Percentiles rank a stretch among this genome's conserved stretches.
These are phyloP conservation scores for Forsythia suspensa DNA, from an alignment of 257 asterid species.

Conservation along the genomic window DNA sequence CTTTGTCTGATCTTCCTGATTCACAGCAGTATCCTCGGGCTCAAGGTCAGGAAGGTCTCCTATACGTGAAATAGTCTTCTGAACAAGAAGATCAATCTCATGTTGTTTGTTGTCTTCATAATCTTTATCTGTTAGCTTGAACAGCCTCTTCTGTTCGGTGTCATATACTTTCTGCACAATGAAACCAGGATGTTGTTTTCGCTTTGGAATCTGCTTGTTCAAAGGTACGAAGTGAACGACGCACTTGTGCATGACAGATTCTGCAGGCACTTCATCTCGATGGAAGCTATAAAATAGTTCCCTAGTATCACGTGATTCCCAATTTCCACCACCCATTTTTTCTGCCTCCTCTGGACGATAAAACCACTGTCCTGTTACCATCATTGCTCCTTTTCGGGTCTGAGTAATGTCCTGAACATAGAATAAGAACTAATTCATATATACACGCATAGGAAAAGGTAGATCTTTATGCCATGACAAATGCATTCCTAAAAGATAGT, in stretches of 20 bases:
- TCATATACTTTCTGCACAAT: conserved; percentile 81
- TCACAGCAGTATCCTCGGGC: conserved; percentile 49
- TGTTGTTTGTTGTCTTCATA: conserved; percentile 76
- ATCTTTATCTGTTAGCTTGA: conserved; percentile 77
- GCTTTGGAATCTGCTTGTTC: conserved; percentile 67
- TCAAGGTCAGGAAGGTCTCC: conserved; percentile 75
- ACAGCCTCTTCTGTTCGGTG: conserved; percentile 64
- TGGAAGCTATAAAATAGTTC: conserved; percentile 87
- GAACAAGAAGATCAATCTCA: conserved; percentile 74
- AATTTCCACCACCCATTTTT: conserved; percentile 66
- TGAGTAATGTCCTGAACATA: conserved; percentile 60
- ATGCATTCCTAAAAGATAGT: not conserved
- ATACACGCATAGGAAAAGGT: not conserved
- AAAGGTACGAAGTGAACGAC: conserved; percentile 80
- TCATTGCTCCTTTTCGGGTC: conserved; percentile 44
- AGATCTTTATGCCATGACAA: conserved; percentile 6
- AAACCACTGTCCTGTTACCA: conserved; percentile 84
- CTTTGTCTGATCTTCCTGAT: conserved; percentile 60
- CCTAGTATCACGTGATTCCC: conserved; percentile 70
- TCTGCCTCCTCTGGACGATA: conserved; percentile 94
- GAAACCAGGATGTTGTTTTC: conserved; percentile 86
- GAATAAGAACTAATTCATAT: conserved; percentile 6
- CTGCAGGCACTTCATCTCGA: conserved; percentile 86
- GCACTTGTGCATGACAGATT: conserved; percentile 90
- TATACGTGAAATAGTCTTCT: conserved; percentile 64